Evolutionary conservation across 1,284 basidiomycete species (phyloP), one percentile per base, ranked within the genome.

Genomic region (Trichosporon sp.): DNA sequence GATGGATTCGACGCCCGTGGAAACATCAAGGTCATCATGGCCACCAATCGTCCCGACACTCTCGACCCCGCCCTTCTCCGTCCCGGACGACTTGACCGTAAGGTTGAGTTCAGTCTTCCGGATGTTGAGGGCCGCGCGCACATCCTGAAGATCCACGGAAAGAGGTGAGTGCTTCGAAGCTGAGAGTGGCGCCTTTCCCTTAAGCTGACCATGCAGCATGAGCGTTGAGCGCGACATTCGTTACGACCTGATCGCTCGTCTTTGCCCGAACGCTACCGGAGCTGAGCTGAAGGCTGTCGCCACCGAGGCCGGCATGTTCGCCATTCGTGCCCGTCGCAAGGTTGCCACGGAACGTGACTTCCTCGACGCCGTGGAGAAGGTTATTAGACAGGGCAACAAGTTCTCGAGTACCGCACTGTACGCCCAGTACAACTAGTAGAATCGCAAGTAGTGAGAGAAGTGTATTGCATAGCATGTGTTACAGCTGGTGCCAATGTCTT

Each of bases 11-110:
- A 99, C 83, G 92, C 96, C 0, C 87, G 97, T 86, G 97, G 97
- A 19, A 99, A 99, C 83, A 99, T 99, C 86, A 99, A 99, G 85
- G 96, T 99, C 51, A 88, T 99, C 69, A 99, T 99, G 97, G 97
- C 97, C 43, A 99, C 97, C 10, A 99, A 99, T 86, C 87, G 96
- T 85, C 97, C 97, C 21, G 97, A 99, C 84, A 99, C 97, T 0
- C 88, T 99, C 67, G 97, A 99, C 84, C 97, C 97, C 67, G 97
- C 97, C 5, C 88, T 99, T 16, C 87, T 99, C 64, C 92, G 97
- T 76, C 97, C 97, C 8, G 97, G 97, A 73, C 92, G 97, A 84
- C 87, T 99, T 51, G 97, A 99, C 85, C 90, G 97, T 77, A 90
- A 95, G 56, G 92, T 99, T 59, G 97, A 99, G 82, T 99, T 99